Evolutionary conservation across 2,329 filamentous ascomycete genomes (phyloP), one percentile per base, ranked within the genome.

Genomic region (Grosmannia penicillata): DNA sequence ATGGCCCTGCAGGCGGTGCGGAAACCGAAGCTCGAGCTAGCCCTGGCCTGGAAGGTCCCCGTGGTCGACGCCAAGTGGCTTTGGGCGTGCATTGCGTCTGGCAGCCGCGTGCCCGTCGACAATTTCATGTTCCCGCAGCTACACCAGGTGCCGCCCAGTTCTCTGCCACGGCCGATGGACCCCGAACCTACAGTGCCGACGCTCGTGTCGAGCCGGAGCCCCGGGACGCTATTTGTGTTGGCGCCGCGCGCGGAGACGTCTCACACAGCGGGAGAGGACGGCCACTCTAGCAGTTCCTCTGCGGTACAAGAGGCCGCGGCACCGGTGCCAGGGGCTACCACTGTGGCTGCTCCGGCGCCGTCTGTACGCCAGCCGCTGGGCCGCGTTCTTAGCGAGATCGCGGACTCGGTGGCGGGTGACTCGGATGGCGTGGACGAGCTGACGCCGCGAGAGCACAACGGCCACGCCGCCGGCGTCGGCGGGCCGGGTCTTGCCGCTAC

Each of bases 1-100:
- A 74, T 75, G 40, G 67, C 64, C 4, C 49, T 72, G 11, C 55
- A 57, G 29, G 62, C 63, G 1, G 66, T 85, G 58, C 61, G 71
- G 54, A 70, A 65, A 41, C 80, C 91, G 46, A 98, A 98, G 58
- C 62, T 91, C 15, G 74, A 79, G 32, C 78, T 84, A 51, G 86
- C 86, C 1, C 55, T 75, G 8, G 69, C 78, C 48, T 83, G 82
- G 66, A 69, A 70, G 5, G 79, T 96, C 10, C 83, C 86, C 2
- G 75, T 89, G n/a, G 82, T 96, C 10, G 71, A 71, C 8, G 72
- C 75, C 15, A 72, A 79, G 18, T 98, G 91, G 91, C 64, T 98
- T 3, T 91, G 82, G 78, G 70, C 78, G 37, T 91, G 82, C 47
- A 75, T 95, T 36, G 64, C 67, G 50, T 71, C 61, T 0, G 72